A percentile compares a stretch with the other conserved stretches of the same genome.
These are phyloP conservation scores for Ascochyta pisi DNA, from an alignment of 2,329 filamentous ascomycete genomes.

Conservation along the genomic window DNA sequence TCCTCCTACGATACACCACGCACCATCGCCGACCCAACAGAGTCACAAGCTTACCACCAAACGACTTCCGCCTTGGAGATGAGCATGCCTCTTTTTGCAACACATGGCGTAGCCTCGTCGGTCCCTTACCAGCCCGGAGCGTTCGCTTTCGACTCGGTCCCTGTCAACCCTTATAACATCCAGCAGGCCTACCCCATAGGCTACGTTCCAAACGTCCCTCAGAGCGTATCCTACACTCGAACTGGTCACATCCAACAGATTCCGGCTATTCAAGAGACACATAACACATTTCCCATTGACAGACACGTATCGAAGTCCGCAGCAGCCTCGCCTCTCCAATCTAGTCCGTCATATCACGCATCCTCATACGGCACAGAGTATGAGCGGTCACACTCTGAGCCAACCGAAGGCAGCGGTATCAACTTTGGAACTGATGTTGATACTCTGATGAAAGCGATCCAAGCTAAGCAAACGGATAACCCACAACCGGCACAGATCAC, in stretches of 20 bases:
- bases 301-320: slow-evolving; percentile 53
- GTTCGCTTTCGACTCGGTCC: slow-evolving; percentile 44
- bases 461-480: slow-evolving; percentile 64
- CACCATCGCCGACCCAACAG: slow-evolving; percentile 30
- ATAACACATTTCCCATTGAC: slow-evolving; percentile 31
- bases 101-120: slow-evolving; percentile 36
- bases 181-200: slow-evolving; percentile 41
- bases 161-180: slow-evolving; percentile 48
- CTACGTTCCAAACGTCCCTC: slow-evolving; percentile 36
- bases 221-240: slow-evolving; percentile 37
- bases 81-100: slow-evolving; percentile 45
- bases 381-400: slow-evolving; percentile 56
- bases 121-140: slow-evolving; percentile 47
- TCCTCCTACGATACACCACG: slow-evolving; percentile 42
- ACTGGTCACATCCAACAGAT: slow-evolving; percentile 31
- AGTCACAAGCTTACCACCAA: slow-evolving; percentile 40
- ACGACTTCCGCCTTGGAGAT: slow-evolving; percentile 45
- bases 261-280: slow-evolving; percentile 40
- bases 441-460: slow-evolving; percentile 86
- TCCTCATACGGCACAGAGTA: slow-evolving; percentile 43
- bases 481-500: slow-evolving; percentile 34
- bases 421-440: slow-evolving; percentile 85
- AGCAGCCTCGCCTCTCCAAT: slow-evolving; percentile 51
- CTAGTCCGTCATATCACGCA: slow-evolving; percentile 50
- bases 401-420: slow-evolving; percentile 54